Percentiles rank a stretch among this genome's conserved stretches.
Conservation (phyloP, 1,284 basidiomycete species). For the Rhodotorula sp. region DNA sequence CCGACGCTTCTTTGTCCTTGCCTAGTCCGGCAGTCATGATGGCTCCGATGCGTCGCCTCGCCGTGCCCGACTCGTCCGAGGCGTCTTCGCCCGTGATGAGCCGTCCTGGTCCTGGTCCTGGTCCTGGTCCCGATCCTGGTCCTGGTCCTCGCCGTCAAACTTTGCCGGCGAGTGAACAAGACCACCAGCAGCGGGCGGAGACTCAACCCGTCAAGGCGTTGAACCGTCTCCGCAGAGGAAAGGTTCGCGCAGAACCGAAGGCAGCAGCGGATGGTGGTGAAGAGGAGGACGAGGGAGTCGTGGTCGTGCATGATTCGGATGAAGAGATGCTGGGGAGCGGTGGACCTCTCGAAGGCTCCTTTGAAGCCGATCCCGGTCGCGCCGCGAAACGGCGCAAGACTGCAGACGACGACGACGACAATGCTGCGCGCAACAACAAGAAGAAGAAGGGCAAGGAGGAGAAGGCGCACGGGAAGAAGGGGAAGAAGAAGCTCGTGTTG, state of each 20-base stretch:
- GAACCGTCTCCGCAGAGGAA: slow-evolving; percentile 4
- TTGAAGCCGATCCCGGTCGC: neutral
- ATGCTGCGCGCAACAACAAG: neutral
- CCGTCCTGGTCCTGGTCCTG: neutral
- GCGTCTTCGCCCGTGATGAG: slow-evolving; percentile 19
- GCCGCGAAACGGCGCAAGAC: neutral
- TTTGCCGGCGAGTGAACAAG: too few relatives aligned
- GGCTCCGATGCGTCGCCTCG: slow-evolving; percentile 21
- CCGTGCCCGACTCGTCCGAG: slow-evolving; percentile 27
- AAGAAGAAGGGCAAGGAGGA: neutral
- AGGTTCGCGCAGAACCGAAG: neutral
- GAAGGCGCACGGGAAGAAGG: slow-evolving; percentile 5
- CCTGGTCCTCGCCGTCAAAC: too few relatives aligned
- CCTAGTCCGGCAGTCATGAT: too few relatives aligned
- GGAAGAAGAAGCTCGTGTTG: slow-evolving; percentile 18
- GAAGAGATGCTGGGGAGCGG: neutral
- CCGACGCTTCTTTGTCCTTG: too few relatives aligned
- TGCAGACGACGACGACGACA: neutral
- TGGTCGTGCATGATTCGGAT: neutral
- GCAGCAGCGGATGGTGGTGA: neutral
- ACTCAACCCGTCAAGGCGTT: slow-evolving; percentile 3
- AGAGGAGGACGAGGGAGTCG: neutral
- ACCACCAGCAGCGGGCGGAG: neutral
- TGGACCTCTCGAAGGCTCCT: too few relatives aligned
- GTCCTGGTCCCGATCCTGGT: neutral